Percentiles rank a stretch among this genome's conserved stretches.
Conservation (phyloP, 1,139 yeast genomes). For the Blastobotrys niveus region DNA sequence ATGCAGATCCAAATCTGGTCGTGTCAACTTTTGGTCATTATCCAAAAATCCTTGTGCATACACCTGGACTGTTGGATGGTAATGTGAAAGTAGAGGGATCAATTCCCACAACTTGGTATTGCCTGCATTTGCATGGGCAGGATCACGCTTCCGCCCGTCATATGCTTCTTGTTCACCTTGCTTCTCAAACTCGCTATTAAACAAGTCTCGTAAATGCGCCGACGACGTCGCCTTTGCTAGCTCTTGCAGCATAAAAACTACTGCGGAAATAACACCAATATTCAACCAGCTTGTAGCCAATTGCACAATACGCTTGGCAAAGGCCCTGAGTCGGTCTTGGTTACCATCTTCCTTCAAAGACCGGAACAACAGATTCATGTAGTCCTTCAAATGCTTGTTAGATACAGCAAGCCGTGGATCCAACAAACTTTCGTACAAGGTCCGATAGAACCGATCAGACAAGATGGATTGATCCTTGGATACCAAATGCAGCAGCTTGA, state of each 20-base stretch:
- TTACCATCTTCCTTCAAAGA: slow-evolving; percentile 70
- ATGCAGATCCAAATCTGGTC: slow-evolving; percentile 87
- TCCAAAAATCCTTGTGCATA: slow-evolving; percentile 60
- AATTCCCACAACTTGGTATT: slow-evolving; percentile 85
- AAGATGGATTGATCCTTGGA: slow-evolving; percentile 30
- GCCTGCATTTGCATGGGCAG: slow-evolving; percentile 84
- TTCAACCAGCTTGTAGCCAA: slow-evolving; percentile 81
- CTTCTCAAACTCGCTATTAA: slow-evolving; percentile 24
- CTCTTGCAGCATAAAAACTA: slow-evolving; percentile 70
- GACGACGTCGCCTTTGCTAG: slow-evolving; percentile 45
- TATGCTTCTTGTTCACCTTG: slow-evolving; percentile 66
- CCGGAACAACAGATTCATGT: slow-evolving; percentile 77
- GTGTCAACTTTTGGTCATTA: slow-evolving; percentile 42
- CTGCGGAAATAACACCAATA: slow-evolving; percentile 86
- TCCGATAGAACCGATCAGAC: slow-evolving; percentile 74
- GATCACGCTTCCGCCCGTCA: slow-evolving; percentile 89
- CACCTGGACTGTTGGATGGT: slow-evolving; percentile 84
- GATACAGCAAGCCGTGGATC: slow-evolving; percentile 80
- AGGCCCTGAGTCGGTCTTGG: slow-evolving; percentile 69
- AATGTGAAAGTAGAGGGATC: slow-evolving; percentile 65
- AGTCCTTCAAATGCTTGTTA: slow-evolving; percentile 77
- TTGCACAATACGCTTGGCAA: slow-evolving; percentile 85
- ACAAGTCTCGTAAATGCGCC: slow-evolving; percentile 48
- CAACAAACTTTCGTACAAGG: slow-evolving; percentile 81
- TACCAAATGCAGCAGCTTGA: slow-evolving; percentile 77